Conservation (phyloP, 1,139 yeast species). For the Starmera stellimalicola region DNA sequence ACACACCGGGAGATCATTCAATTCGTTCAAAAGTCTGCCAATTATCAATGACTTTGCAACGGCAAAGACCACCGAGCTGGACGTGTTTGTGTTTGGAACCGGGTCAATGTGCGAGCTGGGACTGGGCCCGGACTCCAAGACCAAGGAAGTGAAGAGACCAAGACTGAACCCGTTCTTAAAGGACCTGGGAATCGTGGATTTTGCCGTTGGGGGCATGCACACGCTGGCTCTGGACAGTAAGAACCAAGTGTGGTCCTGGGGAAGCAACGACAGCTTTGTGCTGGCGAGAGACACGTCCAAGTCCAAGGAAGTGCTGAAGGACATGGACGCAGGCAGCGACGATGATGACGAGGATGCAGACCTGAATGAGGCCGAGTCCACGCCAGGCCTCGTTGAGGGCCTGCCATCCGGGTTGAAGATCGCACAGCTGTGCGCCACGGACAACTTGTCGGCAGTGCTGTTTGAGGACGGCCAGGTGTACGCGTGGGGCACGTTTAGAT, state of each 20-base stretch:
- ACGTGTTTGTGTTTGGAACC: constrained; percentile 88
- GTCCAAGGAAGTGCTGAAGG: constrained; percentile 52
- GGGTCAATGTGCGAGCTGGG: constrained; percentile 98
- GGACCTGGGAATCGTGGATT: constrained; percentile 61
- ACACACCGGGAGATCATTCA: constrained; percentile 20
- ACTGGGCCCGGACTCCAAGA: constrained; percentile 78
- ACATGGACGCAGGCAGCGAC: constrained; percentile 45
- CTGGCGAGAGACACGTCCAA: constrained; percentile 79
- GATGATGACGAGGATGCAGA: constrained; percentile 72
- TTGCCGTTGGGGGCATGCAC: constrained; percentile 97
- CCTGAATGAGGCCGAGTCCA: constrained; percentile 78
- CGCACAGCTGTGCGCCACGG: constrained; percentile 87
- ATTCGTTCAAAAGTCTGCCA: constrained; percentile 18
- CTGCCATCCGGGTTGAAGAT: constrained; percentile 50
- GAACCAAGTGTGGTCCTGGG: constrained; percentile 93
- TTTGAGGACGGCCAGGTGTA: constrained; percentile 79
- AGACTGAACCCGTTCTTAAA: constrained; percentile 76
- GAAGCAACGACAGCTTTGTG: constrained; percentile 87
- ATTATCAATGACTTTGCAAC: constrained; percentile 17
- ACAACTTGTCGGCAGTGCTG: constrained; percentile 76
- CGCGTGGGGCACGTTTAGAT: constrained; percentile 97
- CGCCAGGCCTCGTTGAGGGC: constrained; percentile 69
- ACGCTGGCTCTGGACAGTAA: constrained; percentile 68
- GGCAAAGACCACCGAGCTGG: constrained; percentile 29
- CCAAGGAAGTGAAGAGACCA: constrained; percentile 92